These are phyloP conservation scores for Geotrichum histeridarum DNA, from an alignment of 1,139 yeast species.

Conservation along the genomic window DNA sequence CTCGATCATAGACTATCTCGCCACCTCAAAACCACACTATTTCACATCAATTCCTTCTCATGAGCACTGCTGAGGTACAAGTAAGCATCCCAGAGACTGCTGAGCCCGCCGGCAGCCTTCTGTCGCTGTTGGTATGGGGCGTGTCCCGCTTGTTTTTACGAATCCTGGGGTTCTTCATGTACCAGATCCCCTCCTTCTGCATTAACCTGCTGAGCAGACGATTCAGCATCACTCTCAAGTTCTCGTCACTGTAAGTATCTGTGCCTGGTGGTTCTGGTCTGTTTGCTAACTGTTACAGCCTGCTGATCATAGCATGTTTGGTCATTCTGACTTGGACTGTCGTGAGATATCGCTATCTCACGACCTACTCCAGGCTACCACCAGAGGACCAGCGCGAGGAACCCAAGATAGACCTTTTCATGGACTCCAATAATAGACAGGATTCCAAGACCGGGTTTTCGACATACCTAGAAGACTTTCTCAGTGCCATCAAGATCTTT, in stretches of 20 bases:
- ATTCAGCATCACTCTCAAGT: slow-evolving; percentile 29
- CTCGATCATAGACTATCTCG: neutral
- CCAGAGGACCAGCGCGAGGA: slow-evolving; percentile 44
- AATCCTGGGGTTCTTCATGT: slow-evolving; percentile 19
- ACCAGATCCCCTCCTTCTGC: slow-evolving; percentile 11
- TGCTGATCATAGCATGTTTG: slow-evolving; percentile 23
- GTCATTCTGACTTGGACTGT: slow-evolving; percentile 36
- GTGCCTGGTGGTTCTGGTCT: neutral
- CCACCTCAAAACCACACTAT: neutral
- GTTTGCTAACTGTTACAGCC: slow-evolving; percentile 19
- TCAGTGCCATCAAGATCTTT: slow-evolving; percentile 86
- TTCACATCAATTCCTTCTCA: neutral
- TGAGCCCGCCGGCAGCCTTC: neutral
- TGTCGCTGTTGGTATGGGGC: slow-evolving; percentile 4
- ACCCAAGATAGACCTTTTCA: slow-evolving; percentile 43
- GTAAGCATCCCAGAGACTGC: neutral
- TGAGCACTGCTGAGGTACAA: neutral
- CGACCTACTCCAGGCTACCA: slow-evolving; percentile 50
- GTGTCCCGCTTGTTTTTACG: slow-evolving; percentile 13
- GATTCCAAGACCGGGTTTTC: slow-evolving; percentile 43
- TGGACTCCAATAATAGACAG: slow-evolving; percentile 37
- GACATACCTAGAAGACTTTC: slow-evolving; percentile 77
- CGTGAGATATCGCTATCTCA: slow-evolving; percentile 48
- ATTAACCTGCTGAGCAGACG: slow-evolving; percentile 22
- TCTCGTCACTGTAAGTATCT: slow-evolving; percentile 29